phyloP scores from a whole-genome alignment of 495 filamentous ascomycete species.

The Oidiodendron maius region DNA sequence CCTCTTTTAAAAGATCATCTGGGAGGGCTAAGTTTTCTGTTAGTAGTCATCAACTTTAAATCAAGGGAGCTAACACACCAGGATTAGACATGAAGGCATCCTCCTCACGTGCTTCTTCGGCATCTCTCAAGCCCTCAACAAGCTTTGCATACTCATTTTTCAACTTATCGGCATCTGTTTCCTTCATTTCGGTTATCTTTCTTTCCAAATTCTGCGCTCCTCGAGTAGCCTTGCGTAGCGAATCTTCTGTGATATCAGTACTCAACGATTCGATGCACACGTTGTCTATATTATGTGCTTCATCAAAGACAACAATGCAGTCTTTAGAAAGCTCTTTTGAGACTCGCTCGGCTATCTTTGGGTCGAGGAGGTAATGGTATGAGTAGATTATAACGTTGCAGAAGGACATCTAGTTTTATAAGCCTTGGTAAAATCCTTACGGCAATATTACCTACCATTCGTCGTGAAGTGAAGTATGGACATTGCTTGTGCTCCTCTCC shows the following conservation, averaged over 20 bases:
- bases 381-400: conserved; percentile 99
- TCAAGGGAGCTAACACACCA: conserved; percentile 30
- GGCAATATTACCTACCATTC: conserved; percentile 65
- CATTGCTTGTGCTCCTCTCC: conserved; percentile 95
- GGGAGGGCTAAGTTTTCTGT: conserved; percentile 47
- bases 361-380: conserved; percentile 96
- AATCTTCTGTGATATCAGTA: conserved; percentile 94
- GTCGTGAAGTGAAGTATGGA: conserved; percentile 89
- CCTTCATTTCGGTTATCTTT: conserved; percentile 88
- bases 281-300: conserved; percentile 99
- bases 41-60: neutral
- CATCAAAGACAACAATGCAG: conserved; percentile 97
- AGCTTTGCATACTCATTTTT: conserved; percentile 94
- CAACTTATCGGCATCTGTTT: conserved; percentile 83
- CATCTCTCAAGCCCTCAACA: conserved; percentile 83
- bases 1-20: conserved; percentile 82
- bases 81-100: conserved; percentile 97
- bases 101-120: conserved; percentile 83
- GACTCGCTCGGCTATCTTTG: conserved; percentile 95
- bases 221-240: conserved; percentile 76
- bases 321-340: conserved; percentile 96
- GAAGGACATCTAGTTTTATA: conserved; percentile 70
- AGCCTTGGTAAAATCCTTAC: conserved; percentile 1
- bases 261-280: conserved; percentile 98
- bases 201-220: conserved; percentile 87